Evolutionary conservation across 768 basidiomycete species (phyloP).

Genomic region (Suillus brevipes): DNA sequence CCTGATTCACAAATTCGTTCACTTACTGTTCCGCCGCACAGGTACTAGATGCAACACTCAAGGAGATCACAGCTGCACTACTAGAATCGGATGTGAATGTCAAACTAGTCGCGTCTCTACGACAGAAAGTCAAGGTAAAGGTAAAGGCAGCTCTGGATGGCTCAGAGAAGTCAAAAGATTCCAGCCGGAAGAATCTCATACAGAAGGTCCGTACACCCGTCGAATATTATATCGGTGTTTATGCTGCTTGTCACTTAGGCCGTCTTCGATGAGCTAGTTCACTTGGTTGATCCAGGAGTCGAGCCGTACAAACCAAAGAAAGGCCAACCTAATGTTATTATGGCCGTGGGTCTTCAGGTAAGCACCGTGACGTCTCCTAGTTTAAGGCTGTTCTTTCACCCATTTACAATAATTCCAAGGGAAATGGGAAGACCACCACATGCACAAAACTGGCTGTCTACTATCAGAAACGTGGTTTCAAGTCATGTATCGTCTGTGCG

Average conservation of each 20-base stretch:
- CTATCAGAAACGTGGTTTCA: slow-evolving; percentile 96
- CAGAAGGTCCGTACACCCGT: slow-evolving; percentile 69
- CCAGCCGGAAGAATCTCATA: slow-evolving; percentile 81
- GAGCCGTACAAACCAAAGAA: slow-evolving; percentile 97
- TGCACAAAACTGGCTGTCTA: slow-evolving; percentile 98
- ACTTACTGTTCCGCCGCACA: slow-evolving; percentile 33
- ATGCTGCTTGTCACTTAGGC: slow-evolving; percentile 51
- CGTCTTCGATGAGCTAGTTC: slow-evolving; percentile 95
- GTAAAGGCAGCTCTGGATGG: slow-evolving; percentile 80
- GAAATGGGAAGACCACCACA: slow-evolving; percentile 98
- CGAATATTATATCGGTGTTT: slow-evolving; percentile 5
- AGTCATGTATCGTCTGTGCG: slow-evolving; percentile 96
- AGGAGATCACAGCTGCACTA: slow-evolving; percentile 91
- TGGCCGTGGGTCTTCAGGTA: slow-evolving; percentile 97
- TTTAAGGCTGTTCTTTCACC: neutral
- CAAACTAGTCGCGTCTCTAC: slow-evolving; percentile 84
- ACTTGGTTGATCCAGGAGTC: slow-evolving; percentile 91
- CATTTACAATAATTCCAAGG: slow-evolving; percentile 46
- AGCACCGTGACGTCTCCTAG: slow-evolving; percentile 24
- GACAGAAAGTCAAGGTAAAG: slow-evolving; percentile 88
- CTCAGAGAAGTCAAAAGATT: slow-evolving; percentile 73
- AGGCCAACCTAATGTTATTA: slow-evolving; percentile 90
- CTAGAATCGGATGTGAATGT: slow-evolving; percentile 99
- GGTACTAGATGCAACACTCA: slow-evolving; percentile 92
- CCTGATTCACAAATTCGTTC: slow-evolving; percentile 4